These are phyloP conservation scores for Heterobasidion parviporum DNA, from an alignment of 1,284 basidiomycete species.

Conservation along the genomic window DNA sequence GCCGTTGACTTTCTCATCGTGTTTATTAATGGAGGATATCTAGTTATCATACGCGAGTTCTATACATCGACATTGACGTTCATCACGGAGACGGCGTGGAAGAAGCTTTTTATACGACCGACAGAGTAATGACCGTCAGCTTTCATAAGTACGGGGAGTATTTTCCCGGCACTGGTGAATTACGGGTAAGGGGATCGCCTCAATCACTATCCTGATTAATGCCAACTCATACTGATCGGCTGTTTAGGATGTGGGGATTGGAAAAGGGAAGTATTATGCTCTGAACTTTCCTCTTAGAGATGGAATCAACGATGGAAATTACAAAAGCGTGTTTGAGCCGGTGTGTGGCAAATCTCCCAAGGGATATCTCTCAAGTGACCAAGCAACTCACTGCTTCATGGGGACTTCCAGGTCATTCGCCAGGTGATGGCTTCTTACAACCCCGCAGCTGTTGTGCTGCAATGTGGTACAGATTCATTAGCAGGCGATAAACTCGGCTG, in stretches of 20 bases:
- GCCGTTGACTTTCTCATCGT: neutral
- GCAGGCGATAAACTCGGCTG: conserved; percentile 96
- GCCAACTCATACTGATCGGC: neutral
- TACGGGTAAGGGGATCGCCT: conserved; percentile 54
- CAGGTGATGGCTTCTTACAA: conserved; percentile 96
- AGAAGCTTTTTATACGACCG: conserved; percentile 98
- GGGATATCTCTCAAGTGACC: neutral
- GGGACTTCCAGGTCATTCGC: conserved; percentile 66
- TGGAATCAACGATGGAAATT: conserved; percentile 93
- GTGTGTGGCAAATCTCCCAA: conserved; percentile 30
- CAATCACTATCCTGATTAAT: neutral
- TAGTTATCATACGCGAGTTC: conserved; percentile 89
- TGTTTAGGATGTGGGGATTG: conserved; percentile 79
- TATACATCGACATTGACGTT: conserved; percentile 99
- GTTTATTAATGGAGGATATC: neutral
- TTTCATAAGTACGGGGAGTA: conserved; percentile 99
- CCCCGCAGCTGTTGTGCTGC: conserved; percentile 93
- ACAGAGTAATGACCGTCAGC: conserved; percentile 96
- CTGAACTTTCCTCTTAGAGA: conserved; percentile 95
- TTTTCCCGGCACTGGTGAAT: conserved; percentile 97
- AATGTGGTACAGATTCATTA: conserved; percentile 98
- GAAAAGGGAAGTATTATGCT: conserved; percentile 90
- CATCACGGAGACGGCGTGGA: conserved; percentile 99
- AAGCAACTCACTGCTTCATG: no score
- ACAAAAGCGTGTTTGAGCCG: conserved; percentile 93